Evolutionary conservation across 371 early-diverging fungal genomes (phyloP).

Genomic region (Catenaria anguillulae): DNA sequence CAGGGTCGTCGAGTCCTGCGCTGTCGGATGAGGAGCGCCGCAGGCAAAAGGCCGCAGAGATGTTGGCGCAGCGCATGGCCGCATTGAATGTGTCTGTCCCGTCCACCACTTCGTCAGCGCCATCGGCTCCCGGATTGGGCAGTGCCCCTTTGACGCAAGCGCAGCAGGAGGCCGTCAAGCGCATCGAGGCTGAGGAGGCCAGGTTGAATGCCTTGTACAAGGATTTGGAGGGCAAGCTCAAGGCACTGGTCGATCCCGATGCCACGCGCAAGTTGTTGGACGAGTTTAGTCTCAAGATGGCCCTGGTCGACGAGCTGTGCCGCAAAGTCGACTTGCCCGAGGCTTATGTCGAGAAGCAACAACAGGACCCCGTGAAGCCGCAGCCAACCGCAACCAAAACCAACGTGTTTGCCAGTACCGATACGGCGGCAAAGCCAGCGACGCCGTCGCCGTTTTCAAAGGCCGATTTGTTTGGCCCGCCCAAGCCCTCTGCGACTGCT

Average conservation of each 20-base stretch:
- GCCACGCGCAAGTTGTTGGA: background rate
- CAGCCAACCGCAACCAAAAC: background rate
- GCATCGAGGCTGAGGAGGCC: background rate
- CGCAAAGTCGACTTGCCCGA: background rate
- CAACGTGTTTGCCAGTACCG: background rate
- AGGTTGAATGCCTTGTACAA: background rate
- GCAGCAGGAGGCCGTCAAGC: background rate
- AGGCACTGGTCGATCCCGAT: background rate
- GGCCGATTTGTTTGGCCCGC: background rate
- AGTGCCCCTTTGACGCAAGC: background rate
- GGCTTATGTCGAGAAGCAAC: background rate
- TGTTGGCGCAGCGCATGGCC: conserved; percentile 41
- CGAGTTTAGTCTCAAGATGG: background rate
- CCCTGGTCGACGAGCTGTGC: background rate
- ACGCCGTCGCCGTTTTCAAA: background rate
- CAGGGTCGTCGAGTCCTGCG: conserved; percentile 9
- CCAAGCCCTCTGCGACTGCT: too few relatives aligned
- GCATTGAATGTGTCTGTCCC: conserved; percentile 24
- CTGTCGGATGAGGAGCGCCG: conserved; percentile 14
- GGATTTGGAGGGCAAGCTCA: background rate
- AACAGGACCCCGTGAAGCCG: background rate
- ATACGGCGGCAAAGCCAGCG: too few relatives aligned
- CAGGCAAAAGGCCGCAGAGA: conserved; percentile 19
- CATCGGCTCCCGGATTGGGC: background rate
- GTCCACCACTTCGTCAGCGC: background rate